These are phyloP conservation scores for Scheffersomyces parashehatae DNA, from an alignment of 1,139 yeast species.

Conservation along the genomic window DNA sequence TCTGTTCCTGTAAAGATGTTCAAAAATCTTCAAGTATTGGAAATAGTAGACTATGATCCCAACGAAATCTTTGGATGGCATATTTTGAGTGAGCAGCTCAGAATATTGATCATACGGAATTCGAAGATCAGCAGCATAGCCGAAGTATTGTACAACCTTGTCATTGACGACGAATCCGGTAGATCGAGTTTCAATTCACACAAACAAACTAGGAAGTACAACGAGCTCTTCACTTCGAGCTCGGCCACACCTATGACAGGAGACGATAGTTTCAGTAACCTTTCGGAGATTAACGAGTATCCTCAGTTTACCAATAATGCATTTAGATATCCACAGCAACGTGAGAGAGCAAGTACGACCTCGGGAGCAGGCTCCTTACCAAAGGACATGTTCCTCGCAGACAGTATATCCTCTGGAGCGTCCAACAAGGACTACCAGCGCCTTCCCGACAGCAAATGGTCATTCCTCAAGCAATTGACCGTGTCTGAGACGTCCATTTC, in stretches of 20 bases:
- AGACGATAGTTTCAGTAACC: constrained; percentile 6
- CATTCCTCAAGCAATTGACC: constrained; percentile 55
- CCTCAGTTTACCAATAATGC: constrained; percentile 18
- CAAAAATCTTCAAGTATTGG: constrained; percentile 62
- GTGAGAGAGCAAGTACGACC: constrained; percentile 30
- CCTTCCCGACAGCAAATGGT: constrained; percentile 53
- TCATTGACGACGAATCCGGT: constrained; percentile 55
- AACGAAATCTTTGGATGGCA: constrained; percentile 71
- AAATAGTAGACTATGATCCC: constrained; percentile 60
- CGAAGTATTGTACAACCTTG: constrained; percentile 52
- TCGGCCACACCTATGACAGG: constrained; percentile 3
- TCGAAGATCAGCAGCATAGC: constrained; percentile 51
- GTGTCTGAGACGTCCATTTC: constrained; percentile 56
- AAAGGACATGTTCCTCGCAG: constrained; percentile 18
- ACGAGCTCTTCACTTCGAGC: constrained; percentile 6
- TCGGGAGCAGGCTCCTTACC: constrained; percentile 30
- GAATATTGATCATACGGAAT: constrained; percentile 55
- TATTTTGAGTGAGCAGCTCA: constrained; percentile 51
- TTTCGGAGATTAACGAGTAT: constrained; percentile 11
- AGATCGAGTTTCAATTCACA: constrained; percentile 39
- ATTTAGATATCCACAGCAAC: constrained; percentile 22
- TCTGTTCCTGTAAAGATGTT: constrained; percentile 63
- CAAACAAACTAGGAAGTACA: constrained; percentile 18
- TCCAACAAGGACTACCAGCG: constrained; percentile 16
- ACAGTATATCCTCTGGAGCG: constrained; percentile 2